Conservation (phyloP, 257 asterid genomes). For the Lantana camara region DNA sequence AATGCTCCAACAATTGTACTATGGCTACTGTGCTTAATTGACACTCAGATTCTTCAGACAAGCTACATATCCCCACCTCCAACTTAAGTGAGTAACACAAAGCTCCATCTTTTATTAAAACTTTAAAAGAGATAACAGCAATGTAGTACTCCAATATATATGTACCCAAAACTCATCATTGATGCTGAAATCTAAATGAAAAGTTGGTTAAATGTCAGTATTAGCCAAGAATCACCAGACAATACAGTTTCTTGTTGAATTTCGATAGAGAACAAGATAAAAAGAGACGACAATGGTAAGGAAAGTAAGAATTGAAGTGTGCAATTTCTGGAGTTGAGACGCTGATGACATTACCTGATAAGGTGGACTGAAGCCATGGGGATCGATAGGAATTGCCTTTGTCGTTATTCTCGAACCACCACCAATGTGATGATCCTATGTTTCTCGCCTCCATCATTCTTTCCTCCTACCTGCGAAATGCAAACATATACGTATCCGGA, state of each 20-base stretch:
- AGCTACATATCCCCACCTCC: not conserved
- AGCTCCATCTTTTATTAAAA: not conserved
- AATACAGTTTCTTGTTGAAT: no score
- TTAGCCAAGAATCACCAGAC: no score
- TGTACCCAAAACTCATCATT: no score
- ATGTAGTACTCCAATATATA: no score
- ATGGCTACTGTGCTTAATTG: not conserved
- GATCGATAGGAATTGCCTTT: slow-evolving; percentile 37
- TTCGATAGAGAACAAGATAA: no score
- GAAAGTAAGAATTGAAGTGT: no score
- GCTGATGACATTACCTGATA: slow-evolving; percentile 38
- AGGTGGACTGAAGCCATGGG: slow-evolving; percentile 61
- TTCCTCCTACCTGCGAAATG: slow-evolving; percentile 18
- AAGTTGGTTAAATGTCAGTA: no score
- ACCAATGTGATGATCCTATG: slow-evolving; percentile 41
- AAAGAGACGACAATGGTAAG: no score
- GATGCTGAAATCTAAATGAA: no score
- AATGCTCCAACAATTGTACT: not conserved
- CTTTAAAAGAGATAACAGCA: not conserved
- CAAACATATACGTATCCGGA: no score
- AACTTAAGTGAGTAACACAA: not conserved
- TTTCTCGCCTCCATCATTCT: slow-evolving; percentile 39
- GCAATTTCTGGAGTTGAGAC: no score
- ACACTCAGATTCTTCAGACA: not conserved
- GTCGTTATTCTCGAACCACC: slow-evolving; percentile 58